These are phyloP conservation scores for Tricholoma saponaceum DNA, from an alignment of 768 basidiomycete genomes.

Conservation along the genomic window DNA sequence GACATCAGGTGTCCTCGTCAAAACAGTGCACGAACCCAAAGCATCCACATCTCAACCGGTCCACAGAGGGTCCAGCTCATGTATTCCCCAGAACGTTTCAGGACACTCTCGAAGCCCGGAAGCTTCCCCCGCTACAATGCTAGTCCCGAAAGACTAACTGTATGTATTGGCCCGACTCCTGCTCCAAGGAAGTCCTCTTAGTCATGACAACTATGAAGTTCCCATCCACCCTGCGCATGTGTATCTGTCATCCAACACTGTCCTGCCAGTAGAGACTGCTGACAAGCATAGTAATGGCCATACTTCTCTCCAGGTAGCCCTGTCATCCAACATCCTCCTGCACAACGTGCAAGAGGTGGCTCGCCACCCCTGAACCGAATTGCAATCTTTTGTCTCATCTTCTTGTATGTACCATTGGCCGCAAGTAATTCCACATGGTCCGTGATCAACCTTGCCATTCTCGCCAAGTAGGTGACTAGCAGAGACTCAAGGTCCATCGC, in stretches of 20 bases:
- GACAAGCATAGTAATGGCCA: conserved; percentile 6
- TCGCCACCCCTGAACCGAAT: conserved; percentile 26
- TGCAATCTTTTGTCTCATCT: conserved; percentile 16
- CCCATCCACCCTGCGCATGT: conserved; percentile 16
- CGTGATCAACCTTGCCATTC: conserved; percentile 12
- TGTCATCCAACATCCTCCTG: conserved; percentile 16
- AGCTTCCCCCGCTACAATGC: conserved; percentile 37
- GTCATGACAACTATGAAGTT: conserved; percentile 28
- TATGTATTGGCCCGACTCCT: conserved; percentile 30
- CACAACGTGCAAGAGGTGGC: conserved; percentile 20
- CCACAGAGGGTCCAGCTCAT: conserved; percentile 10
- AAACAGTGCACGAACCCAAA: conserved; percentile 5
- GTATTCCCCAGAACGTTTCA: conserved; percentile 8
- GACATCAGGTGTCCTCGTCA: conserved; percentile 13
- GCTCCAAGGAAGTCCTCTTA: conserved; percentile 30
- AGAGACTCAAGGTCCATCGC: conserved; percentile 4
- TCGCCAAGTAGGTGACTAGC: conserved; percentile 16
- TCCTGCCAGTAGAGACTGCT: conserved; percentile 7
- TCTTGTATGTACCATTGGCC: conserved; percentile 30
- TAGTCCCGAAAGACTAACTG: conserved; percentile 21
- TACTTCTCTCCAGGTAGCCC: conserved; percentile 1
- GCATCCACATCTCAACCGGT: conserved; percentile 8
- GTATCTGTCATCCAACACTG: conserved; percentile 17
- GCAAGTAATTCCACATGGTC: conserved; percentile 14
- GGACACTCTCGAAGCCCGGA: conserved; percentile 37